Conservation (phyloP, 2,329 filamentous ascomycete genomes). For the Xylaria sp. region DNA sequence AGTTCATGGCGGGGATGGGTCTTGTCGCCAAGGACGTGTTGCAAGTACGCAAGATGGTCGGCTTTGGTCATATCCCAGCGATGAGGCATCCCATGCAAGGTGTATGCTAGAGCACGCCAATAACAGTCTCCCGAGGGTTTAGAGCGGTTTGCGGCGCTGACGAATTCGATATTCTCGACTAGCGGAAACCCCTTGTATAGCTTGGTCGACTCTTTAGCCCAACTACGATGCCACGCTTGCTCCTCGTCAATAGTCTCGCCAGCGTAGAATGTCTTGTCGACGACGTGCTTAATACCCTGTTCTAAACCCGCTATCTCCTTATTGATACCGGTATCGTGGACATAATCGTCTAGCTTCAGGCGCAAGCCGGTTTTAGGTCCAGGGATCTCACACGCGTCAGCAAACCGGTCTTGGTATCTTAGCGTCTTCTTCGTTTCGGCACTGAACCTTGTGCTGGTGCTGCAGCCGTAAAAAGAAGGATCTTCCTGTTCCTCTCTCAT, state of each 20-base stretch:
- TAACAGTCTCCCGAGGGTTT: conserved; percentile 47
- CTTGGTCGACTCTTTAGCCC: not conserved
- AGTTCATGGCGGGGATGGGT: conserved; percentile 46
- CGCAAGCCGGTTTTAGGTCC: conserved; percentile 27
- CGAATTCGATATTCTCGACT: conserved; percentile 50
- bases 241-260: conserved; percentile 30
- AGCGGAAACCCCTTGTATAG: conserved; percentile 48
- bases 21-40: conserved; percentile 43
- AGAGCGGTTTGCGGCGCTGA: conserved; percentile 43
- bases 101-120: conserved; percentile 49
- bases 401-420: conserved; percentile 30
- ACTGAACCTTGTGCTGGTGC: not conserved
- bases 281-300: conserved; percentile 5
- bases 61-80: conserved; percentile 50
- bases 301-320: not conserved
- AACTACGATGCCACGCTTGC: conserved; percentile 15
- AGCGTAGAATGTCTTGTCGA: conserved; percentile 19
- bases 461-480: conserved; percentile 27
- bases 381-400: conserved; percentile 24
- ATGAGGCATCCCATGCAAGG: conserved; percentile 45
- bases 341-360: conserved; percentile 25
- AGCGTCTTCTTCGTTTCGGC: not conserved
- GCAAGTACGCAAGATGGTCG: conserved; percentile 49
- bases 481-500: conserved; percentile 26
- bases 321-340: conserved; percentile 16